phyloP scores from a whole-genome alignment of 148 eudicot genomes.

The Nyssa sinensis region DNA sequence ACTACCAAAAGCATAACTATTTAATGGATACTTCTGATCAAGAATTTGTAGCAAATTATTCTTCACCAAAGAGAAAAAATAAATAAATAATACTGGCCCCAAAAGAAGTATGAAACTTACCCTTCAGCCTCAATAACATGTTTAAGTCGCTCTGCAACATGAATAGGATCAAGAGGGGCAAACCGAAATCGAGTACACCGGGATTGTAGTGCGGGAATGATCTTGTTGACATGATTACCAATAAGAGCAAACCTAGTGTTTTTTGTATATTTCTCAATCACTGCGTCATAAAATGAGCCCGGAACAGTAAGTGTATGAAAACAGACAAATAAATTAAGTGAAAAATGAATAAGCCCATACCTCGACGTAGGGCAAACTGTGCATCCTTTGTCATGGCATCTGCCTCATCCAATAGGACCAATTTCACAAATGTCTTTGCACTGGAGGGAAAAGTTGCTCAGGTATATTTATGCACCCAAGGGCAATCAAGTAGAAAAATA shows the following conservation, averaged over 20 bases:
- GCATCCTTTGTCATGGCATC: constrained; percentile 99
- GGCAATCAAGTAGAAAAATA: not conserved
- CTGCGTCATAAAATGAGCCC: constrained; percentile 34
- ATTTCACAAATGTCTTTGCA: constrained; percentile 72
- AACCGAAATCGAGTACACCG: constrained; percentile 96
- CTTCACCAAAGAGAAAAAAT: not conserved
- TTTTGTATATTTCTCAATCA: constrained; percentile 95
- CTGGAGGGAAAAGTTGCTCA: constrained; percentile 29
- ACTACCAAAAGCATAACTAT: constrained; percentile 6
- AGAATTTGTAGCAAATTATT: constrained; percentile 1
- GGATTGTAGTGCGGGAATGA: constrained; percentile 94
- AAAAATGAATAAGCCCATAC: constrained; percentile 26
- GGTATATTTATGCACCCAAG: not conserved
- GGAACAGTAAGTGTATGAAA: not conserved
- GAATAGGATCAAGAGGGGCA: constrained; percentile 86
- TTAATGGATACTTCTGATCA: not conserved
- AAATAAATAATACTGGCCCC: not conserved
- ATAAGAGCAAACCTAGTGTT: constrained; percentile 89
- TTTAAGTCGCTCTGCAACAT: constrained; percentile 81
- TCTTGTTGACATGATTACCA: constrained; percentile 92
- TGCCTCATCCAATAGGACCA: constrained; percentile 93
- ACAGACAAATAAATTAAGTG: not conserved
- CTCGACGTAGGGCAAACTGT: constrained; percentile 97
- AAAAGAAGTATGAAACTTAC: constrained; percentile 36
- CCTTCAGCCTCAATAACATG: constrained; percentile 80